A percentile compares a stretch with the other conserved stretches of the same genome.
phyloP scores from a whole-genome alignment of 768 basidiomycete genomes.

The Leucocoprinus sp. region DNA sequence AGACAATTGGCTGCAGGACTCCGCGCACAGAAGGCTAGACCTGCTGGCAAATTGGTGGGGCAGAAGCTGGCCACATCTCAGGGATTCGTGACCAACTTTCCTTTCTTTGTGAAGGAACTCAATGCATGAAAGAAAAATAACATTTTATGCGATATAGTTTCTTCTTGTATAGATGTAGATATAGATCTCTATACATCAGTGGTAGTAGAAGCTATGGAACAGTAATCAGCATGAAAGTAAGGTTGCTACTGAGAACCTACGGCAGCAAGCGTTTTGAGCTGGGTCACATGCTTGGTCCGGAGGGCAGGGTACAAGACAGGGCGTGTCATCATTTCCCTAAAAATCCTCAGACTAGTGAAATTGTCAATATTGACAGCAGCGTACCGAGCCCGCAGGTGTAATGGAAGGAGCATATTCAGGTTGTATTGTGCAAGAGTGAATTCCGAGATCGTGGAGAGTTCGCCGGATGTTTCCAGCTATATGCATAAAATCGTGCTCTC shows the following conservation, averaged over 20 bases:
- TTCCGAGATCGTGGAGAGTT: conserved; percentile 81
- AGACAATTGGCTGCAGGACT: conserved; percentile 59
- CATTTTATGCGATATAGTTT: conserved; percentile 4
- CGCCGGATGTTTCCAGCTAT: conserved; percentile 79
- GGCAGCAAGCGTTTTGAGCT: conserved; percentile 69
- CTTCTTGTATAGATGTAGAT: conserved; percentile 6
- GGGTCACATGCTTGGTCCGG: conserved; percentile 61
- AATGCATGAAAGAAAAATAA: conserved; percentile 16
- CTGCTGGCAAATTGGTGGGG: conserved; percentile 43
- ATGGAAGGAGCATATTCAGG: conserved; percentile 60
- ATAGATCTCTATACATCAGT: conserved; percentile 30
- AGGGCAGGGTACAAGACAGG: conserved; percentile 69
- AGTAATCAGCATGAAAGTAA: conserved; percentile 6
- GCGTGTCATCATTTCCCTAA: conserved; percentile 44
- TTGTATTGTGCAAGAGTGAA: conserved; percentile 93
- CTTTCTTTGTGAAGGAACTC: conserved; percentile 46
- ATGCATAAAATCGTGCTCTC: conserved; percentile 84
- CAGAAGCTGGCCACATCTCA: conserved; percentile 55
- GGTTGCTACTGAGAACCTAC: conserved; percentile 36
- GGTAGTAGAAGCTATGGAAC: conserved; percentile 35
- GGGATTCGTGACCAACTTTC: conserved; percentile 68
- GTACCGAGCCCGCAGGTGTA: conserved; percentile 28
- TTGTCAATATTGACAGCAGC: not conserved
- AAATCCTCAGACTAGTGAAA: not conserved
- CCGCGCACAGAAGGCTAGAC: conserved; percentile 39